Evolutionary conservation across 805 yeast species (phyloP), one percentile per base, ranked within the genome.

Genomic region (Novakomyces olei): DNA sequence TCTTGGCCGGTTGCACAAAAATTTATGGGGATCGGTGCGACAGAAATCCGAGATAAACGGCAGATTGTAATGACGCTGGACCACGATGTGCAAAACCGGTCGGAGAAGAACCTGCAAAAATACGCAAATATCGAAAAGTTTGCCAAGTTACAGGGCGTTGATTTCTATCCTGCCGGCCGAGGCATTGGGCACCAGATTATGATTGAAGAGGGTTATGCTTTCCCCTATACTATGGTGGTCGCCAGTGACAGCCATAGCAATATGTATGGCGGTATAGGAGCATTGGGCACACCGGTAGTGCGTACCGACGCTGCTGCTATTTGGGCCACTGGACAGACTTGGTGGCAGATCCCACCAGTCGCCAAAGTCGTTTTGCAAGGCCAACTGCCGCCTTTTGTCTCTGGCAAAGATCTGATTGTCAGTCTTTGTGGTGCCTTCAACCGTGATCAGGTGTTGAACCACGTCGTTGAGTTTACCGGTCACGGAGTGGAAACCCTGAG

Each of bases 281-380:
- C 92, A 15, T 59, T 88, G 36, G 99, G 99, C 33, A 91, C 98
- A 2, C 96, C 99, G 6, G 76, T 88, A 35, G 99, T 88, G 36
- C 69, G 99, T 55, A 88, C 99, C 0, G 99, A 88, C 55, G 98
- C 96, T 15, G 99, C 99, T 3, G 70, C 95, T 6, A 85, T 88
- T 42, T 88, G 99, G 99, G 96, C 99, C 8, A 88, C 99, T 0
- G 96, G 96, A 26, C 92, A 81, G 57, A 88, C 98, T 3, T 88
- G 99, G 99, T 88, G 98, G 98, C 98, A 91, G 66, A 79, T 88
- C 35, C 99, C 99, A 2, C 96, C 98, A 1, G 96, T 88, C 16
- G 98, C 96, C 23, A 69, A 72, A 46, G 96, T 88, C 6, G 91
- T 79, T 51, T 64, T 88, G 35, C 60, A 65, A 41, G 94, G 94